Conservation (phyloP, 805 yeast genomes). For the Myxozyma kluyveri region DNA sequence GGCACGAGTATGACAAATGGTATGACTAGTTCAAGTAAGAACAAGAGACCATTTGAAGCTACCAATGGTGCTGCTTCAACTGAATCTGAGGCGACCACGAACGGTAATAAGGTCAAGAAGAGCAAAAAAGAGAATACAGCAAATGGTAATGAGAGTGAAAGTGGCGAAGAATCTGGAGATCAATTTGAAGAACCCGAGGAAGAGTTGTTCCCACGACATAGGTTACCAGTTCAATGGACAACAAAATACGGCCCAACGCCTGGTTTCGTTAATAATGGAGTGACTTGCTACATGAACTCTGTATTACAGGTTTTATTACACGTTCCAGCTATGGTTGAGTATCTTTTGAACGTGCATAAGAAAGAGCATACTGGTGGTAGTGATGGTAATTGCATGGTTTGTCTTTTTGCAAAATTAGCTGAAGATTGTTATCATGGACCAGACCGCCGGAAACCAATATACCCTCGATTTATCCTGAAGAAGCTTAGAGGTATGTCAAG, state of each 20-base stretch:
- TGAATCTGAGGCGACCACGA: constrained; percentile 1
- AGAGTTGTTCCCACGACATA: constrained; percentile 14
- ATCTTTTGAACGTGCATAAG: constrained; percentile 61
- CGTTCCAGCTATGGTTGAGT: constrained; percentile 86
- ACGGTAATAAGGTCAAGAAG: background rate
- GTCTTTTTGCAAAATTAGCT: constrained; percentile 24
- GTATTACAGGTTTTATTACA: constrained; percentile 90
- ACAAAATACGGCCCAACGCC: constrained; percentile 20
- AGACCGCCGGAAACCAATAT: constrained; percentile 20
- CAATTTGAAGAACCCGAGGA: constrained; percentile 15
- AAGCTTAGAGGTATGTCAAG: constrained; percentile 59
- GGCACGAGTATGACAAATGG: background rate
- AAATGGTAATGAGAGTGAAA: background rate
- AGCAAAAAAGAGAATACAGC: background rate
- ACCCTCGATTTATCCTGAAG: constrained; percentile 74
- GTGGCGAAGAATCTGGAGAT: constrained; percentile 3
- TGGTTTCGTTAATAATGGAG: constrained; percentile 87
- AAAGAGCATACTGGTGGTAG: constrained; percentile 45
- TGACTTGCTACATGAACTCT: constrained; percentile 94
- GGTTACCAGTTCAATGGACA: constrained; percentile 19
- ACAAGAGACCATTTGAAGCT: background rate
- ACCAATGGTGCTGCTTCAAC: too few relatives aligned
- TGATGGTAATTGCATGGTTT: constrained; percentile 26
- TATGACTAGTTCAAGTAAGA: constrained; percentile 1
- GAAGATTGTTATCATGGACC: constrained; percentile 23